phyloP scores from a whole-genome alignment of 2,329 filamentous ascomycete genomes.

The Colletotrichum sp. region DNA sequence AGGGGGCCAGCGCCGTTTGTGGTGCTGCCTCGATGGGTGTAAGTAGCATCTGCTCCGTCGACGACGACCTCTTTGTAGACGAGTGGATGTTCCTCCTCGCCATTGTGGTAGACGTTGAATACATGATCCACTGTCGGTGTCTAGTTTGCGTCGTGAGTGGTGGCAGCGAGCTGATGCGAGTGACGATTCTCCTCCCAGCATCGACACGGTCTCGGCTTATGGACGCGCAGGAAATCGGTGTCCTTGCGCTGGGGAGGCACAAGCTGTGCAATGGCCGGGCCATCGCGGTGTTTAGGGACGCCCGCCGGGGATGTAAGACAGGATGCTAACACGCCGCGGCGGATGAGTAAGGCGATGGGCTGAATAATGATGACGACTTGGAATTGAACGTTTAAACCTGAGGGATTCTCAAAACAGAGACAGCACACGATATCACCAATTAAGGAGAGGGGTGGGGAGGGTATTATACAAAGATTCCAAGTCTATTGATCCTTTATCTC shows the following conservation, averaged over 20 bases:
- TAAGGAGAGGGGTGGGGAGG: not conserved
- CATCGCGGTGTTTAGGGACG: not conserved
- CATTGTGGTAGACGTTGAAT: conserved; percentile 9
- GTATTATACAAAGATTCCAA: not conserved
- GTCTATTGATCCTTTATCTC: not conserved
- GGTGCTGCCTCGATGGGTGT: not conserved
- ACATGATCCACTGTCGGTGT: not conserved
- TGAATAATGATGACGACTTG: not conserved
- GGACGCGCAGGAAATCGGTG: not conserved
- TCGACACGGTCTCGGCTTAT: not conserved
- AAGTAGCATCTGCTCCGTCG: conserved; percentile 21
- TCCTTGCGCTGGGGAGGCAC: not conserved
- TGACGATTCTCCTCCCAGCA: not conserved
- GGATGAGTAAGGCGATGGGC: not conserved
- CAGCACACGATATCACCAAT: not conserved
- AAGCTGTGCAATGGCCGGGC: not conserved
- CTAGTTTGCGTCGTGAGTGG: not conserved
- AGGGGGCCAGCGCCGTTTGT: conserved; percentile 39
- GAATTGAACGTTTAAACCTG: not conserved
- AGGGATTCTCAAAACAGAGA: not conserved
- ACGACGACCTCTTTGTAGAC: conserved; percentile 26
- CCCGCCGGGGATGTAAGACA: not conserved
- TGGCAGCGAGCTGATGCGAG: not conserved
- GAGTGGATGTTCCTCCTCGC: conserved; percentile 29
- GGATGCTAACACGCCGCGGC: not conserved